Conservation (phyloP, 2,329 filamentous ascomycete species). For the Aspergillus sp. region DNA sequence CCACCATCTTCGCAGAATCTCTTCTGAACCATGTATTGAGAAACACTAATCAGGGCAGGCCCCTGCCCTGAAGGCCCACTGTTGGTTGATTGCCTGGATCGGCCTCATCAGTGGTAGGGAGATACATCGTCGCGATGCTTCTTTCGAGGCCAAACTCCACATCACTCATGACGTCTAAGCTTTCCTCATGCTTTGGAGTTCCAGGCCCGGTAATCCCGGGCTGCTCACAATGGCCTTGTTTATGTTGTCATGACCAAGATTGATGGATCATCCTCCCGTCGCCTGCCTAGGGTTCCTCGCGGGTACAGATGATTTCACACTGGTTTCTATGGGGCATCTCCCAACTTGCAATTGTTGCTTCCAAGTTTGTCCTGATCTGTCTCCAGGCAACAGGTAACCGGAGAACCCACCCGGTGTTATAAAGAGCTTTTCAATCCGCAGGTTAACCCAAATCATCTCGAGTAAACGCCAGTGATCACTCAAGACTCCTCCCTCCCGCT, state of each 20-base stretch:
- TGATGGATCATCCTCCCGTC: conserved; percentile 20
- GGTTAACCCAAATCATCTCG: not conserved
- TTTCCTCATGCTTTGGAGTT: conserved; percentile 12
- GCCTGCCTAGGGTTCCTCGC: conserved; percentile 22
- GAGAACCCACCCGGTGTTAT: conserved; percentile 27
- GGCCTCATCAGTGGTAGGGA: conserved; percentile 20
- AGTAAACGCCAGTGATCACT: not conserved
- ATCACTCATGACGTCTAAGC: conserved; percentile 27
- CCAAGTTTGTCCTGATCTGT: not conserved
- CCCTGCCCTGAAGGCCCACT: conserved; percentile 15
- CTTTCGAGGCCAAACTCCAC: conserved; percentile 18
- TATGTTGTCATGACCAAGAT: conserved; percentile 13
- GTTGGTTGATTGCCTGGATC: conserved; percentile 20
- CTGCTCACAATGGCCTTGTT: conserved; percentile 17
- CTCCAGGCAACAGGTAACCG: conserved; percentile 10
- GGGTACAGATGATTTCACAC: conserved; percentile 18
- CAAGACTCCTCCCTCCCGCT: conserved; percentile 16
- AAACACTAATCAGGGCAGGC: conserved; percentile 20
- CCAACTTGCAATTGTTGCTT: not conserved
- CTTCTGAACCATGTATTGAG: conserved; percentile 20
- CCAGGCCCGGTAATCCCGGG: conserved; percentile 24
- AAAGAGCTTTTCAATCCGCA: conserved; percentile 19
- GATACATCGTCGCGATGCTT: conserved; percentile 15
- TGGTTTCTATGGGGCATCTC: conserved; percentile 25
- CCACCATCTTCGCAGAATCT: conserved; percentile 20